These are phyloP conservation scores for Plasmodium fragile DNA, from an alignment of 169 alveolate genomes.

Conservation along the genomic window DNA sequence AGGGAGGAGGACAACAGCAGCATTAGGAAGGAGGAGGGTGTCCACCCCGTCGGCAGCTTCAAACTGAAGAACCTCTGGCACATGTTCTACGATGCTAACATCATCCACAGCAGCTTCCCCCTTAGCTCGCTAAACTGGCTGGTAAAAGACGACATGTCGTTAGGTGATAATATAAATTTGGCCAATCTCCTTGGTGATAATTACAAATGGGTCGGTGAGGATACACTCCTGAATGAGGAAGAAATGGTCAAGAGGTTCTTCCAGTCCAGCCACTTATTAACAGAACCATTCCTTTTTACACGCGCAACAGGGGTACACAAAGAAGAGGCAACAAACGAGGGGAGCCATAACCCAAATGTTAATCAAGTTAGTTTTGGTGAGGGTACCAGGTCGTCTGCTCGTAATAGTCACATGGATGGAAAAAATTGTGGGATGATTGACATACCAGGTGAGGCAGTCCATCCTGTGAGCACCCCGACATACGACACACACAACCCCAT, in stretches of 20 bases:
- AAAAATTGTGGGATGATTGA: not conserved
- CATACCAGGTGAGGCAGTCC: not conserved
- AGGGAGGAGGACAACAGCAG: not conserved
- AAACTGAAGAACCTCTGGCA: conserved; percentile 27
- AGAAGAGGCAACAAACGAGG: not conserved
- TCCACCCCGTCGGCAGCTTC: not conserved
- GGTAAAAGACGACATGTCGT: conserved; percentile 6
- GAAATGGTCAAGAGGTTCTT: conserved; percentile 23
- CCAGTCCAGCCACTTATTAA: not conserved
- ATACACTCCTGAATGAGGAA: not conserved
- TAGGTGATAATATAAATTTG: not conserved
- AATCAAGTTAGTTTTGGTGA: not conserved
- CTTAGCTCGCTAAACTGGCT: conserved; percentile 12
- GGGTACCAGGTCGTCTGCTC: not conserved
- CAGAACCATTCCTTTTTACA: not conserved
- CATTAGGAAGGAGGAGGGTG: not conserved
- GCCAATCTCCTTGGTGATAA: not conserved
- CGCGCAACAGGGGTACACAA: not conserved
- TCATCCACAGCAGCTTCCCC: conserved; percentile 14
- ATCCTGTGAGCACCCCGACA: not conserved
- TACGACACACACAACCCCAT: not conserved
- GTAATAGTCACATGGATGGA: not conserved
- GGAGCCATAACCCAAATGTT: not conserved
- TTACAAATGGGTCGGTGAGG: not conserved
- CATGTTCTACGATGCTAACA: conserved; percentile 30